Conservation (phyloP, 441 rosid genomes). For the Eruca vesicaria region DNA sequence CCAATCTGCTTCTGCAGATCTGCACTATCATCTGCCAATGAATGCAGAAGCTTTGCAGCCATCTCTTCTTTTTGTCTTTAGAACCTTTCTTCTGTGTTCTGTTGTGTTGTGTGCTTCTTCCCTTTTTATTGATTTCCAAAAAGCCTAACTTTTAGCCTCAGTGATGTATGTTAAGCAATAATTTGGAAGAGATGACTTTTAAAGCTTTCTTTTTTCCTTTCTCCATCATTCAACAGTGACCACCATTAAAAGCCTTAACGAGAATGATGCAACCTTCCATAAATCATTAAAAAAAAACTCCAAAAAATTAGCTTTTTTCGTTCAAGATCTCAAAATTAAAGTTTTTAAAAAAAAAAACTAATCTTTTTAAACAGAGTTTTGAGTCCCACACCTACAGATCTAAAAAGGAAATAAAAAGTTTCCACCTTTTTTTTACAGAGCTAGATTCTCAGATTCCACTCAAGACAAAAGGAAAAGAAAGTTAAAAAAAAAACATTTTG, state of each 20-base stretch:
- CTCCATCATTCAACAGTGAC: slow-evolving; percentile 21
- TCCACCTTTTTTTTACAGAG: slow-evolving; percentile 34
- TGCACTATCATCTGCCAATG: slow-evolving; percentile 83
- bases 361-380: slow-evolving; percentile 1
- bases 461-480: slow-evolving; percentile 14
- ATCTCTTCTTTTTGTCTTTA: slow-evolving; percentile 35
- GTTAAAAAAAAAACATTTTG: slow-evolving; percentile 11
- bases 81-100: background rate
- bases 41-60: slow-evolving; percentile 87
- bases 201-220: slow-evolving; percentile 24
- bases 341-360: slow-evolving; percentile 16
- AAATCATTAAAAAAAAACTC: slow-evolving; percentile 29
- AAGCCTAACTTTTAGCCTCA: slow-evolving; percentile 28
- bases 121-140: background rate
- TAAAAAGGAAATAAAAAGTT: slow-evolving; percentile 20
- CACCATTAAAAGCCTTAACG: slow-evolving; percentile 21
- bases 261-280: slow-evolving; percentile 42
- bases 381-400: slow-evolving; percentile 19
- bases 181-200: slow-evolving; percentile 9
- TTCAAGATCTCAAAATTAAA: slow-evolving; percentile 19
- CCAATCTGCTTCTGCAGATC: slow-evolving; percentile 92
- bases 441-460: slow-evolving; percentile 32
- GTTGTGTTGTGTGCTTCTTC: background rate
- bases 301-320: slow-evolving; percentile 25
- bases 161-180: slow-evolving; percentile 26